Percentiles rank a stretch among this genome's conserved stretches.
Conservation (phyloP, 225 moss, liverwort and hornwort genomes). For the Polytrichum formosum region DNA sequence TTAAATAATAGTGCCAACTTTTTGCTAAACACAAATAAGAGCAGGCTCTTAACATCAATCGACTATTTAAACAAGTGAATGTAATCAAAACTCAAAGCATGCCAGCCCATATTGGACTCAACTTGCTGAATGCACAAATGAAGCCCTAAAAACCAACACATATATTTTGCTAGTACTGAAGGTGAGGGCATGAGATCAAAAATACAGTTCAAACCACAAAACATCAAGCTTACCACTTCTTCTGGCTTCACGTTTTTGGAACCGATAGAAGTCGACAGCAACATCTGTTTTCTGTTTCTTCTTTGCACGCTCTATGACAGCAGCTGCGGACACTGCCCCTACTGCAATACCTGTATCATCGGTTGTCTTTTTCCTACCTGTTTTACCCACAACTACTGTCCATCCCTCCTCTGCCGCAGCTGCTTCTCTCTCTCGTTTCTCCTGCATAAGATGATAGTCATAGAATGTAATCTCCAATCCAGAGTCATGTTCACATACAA, state of each 20-base stretch:
- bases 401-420: constrained; percentile 91
- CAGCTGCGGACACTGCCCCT: constrained; percentile 71
- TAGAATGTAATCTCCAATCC: background rate
- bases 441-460: constrained; percentile 26
- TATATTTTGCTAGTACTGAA: too few species aligned
- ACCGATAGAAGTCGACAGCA: constrained; percentile 77
- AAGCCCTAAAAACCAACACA: too few species aligned
- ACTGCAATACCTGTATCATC: constrained; percentile 79
- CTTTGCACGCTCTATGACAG: constrained; percentile 57
- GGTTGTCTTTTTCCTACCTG: constrained; percentile 84
- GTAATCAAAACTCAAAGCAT: too few species aligned
- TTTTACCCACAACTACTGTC: constrained; percentile 83
- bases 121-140: too few species aligned
- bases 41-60: too few species aligned
- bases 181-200: background rate
- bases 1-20: too few species aligned
- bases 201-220: background rate
- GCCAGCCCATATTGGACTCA: too few species aligned
- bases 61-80: too few species aligned
- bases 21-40: too few species aligned
- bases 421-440: constrained; percentile 58
- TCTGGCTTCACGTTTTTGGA: constrained; percentile 82
- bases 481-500: background rate
- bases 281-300: constrained; percentile 66
- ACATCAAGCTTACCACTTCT: constrained; percentile 52